A percentile compares a stretch with the other conserved stretches of the same genome.
Conservation (phyloP, 148 eudicot genomes). For the Dysphania ambrosioides region DNA sequence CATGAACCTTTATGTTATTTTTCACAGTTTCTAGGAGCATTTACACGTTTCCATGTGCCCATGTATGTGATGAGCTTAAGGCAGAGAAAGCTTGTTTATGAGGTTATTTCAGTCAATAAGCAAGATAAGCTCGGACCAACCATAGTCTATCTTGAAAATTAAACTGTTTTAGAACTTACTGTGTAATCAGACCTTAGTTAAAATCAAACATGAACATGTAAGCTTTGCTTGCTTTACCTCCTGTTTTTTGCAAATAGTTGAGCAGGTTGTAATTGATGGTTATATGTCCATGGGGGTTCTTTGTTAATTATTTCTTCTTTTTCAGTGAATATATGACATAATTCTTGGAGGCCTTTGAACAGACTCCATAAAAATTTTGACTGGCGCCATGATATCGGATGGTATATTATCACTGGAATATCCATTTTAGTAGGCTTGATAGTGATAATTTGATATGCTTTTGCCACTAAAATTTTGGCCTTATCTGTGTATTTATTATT, state of each 20-base stretch:
- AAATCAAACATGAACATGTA: neutral
- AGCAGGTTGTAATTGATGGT: no score
- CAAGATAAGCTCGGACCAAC: neutral
- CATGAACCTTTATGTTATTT: neutral
- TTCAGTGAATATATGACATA: conserved; percentile 80
- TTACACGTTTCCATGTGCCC: neutral
- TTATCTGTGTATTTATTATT: neutral
- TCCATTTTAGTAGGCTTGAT: neutral
- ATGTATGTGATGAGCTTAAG: neutral
- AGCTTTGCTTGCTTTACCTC: neutral
- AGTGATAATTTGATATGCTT: neutral
- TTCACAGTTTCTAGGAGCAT: neutral
- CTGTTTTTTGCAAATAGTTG: neutral
- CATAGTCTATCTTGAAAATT: neutral
- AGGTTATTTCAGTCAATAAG: neutral
- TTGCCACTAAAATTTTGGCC: neutral
- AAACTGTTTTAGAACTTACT: neutral
- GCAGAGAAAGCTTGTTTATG: neutral
- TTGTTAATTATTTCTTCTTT: conserved; percentile 15
- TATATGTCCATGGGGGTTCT: neutral
- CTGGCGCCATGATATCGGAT: conserved; percentile 62
- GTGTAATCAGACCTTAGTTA: neutral
- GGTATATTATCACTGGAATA: conserved; percentile 38
- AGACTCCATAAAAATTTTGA: conserved; percentile 80
- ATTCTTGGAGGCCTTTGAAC: conserved; percentile 81